Base-by-base conservation (phyloP, 345 rosid species). In the Geranium brycei region DNA sequence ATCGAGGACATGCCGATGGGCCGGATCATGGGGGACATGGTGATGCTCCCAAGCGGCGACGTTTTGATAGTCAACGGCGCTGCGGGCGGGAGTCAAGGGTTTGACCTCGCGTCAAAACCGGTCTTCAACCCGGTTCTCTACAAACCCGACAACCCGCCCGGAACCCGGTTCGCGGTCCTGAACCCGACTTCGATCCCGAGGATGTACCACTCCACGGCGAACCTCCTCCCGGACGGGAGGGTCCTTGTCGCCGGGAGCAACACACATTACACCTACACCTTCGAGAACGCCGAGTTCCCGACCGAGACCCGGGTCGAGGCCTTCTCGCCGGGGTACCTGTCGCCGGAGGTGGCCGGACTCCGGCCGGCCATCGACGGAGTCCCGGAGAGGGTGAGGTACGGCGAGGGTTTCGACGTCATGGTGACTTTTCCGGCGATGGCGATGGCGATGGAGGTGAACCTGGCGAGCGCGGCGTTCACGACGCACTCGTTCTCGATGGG, bases 1-100 rank as follows among this genome's bases (percentile, higher is more conserved):
- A 75, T 85, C 85, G 97, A 89, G 76, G 85, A 78, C 63, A 92
- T 92, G 95, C 84, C 93, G 32, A 80, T 83, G 65, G 90, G 91
- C 63, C 79, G 98, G 72, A 80, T 89, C 77, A 92, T 85, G 96
- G 96, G 97, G 1, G 98, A 89, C 58, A 85, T 89, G 96, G 89
- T 92, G n/a, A 78, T 82, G 78, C 83, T 92, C 5, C 98, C 98
- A 13, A 83, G 88, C 31, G 86, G 95, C 47, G 89, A 89, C 0
- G 74, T 79, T 62, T 64, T 89, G 67, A 77, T 92, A 56, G 81
- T 92, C 40, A 89, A 92, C 53, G 98, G 98, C 64, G 98, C 96
- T 63, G 83, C 84, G 69, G 85, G 89, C 1, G 95, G 95, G 3
- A 71, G 75, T 10, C 86, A 82, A 77, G 90, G 93, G 16, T 84